These are phyloP conservation scores for Hylodesmum podocarpum DNA, from an alignment of 306 rosid genomes.

Conservation along the genomic window DNA sequence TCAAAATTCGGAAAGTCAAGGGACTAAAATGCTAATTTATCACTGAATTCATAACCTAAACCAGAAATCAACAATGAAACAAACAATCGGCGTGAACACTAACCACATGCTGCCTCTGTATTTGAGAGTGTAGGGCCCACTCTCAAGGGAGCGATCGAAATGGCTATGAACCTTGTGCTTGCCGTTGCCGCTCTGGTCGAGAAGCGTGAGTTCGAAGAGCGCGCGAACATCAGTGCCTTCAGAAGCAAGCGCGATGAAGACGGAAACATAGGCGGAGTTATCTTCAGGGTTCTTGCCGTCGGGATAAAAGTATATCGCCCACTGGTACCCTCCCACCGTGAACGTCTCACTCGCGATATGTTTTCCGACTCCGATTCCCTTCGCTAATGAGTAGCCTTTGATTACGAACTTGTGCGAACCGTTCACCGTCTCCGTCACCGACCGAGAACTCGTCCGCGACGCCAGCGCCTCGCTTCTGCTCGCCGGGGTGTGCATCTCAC, in stretches of 20 bases:
- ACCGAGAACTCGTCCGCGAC: conserved; percentile 77
- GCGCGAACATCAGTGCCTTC: conserved; percentile 98
- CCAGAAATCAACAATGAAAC: no score
- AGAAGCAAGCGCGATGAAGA: conserved; percentile 88
- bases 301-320: conserved; percentile 97
- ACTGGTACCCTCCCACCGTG: conserved; percentile 90
- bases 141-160: conserved; percentile 87
- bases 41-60: no score
- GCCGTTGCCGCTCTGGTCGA: conserved; percentile 83
- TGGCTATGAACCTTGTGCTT: conserved; percentile 94
- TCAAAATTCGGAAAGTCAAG: no score
- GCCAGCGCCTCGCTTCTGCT: conserved; percentile 37
- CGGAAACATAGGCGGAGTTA: conserved; percentile 89
- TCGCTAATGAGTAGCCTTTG: conserved; percentile 84
- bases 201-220: conserved; percentile 79
- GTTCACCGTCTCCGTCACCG: conserved; percentile 91
- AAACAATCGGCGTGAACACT: no score
- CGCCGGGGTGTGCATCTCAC: conserved; percentile 11
- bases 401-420: conserved; percentile 95
- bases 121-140: conserved; percentile 95
- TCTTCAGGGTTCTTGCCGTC: conserved; percentile 96
- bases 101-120: conserved; percentile 98
- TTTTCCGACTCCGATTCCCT: conserved; percentile 93
- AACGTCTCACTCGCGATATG: conserved; percentile 94
- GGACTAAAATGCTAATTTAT: no score